Percentiles rank a stretch among this genome's conserved stretches.
Evolutionary conservation across 331 rosid species (phyloP).

Genomic region (Phaseolus coccineus): DNA sequence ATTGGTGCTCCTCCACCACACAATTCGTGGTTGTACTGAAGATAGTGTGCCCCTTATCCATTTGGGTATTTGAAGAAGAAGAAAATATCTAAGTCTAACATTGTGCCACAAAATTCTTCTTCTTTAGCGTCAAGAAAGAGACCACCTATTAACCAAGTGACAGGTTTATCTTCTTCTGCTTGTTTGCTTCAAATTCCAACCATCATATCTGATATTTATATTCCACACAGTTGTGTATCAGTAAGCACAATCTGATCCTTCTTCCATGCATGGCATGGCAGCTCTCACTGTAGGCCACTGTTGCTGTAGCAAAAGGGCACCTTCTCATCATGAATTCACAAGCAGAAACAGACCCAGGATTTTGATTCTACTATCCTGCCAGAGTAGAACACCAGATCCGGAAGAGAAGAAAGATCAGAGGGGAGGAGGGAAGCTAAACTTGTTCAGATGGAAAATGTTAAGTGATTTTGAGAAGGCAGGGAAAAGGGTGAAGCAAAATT

Average conservation of each 20-base stretch:
- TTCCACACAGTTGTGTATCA: background rate
- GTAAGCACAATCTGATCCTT: background rate
- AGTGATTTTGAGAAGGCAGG: constrained; percentile 43
- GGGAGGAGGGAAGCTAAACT: constrained; percentile 21
- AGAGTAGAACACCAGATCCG: constrained; percentile 39
- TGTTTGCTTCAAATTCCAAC: constrained; percentile 3
- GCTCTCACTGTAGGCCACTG: constrained; percentile 42
- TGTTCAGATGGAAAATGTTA: constrained; percentile 43
- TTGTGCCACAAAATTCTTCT: background rate
- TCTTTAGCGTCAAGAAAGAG: constrained; percentile 3
- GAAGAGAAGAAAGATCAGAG: constrained; percentile 44
- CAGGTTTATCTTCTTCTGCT: constrained; percentile 18
- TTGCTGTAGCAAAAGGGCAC: constrained; percentile 25
- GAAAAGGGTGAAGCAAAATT: constrained; percentile 40
- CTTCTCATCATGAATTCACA: constrained; percentile 12
- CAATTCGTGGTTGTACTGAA: background rate
- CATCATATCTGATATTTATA: background rate
- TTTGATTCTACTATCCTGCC: constrained; percentile 39
- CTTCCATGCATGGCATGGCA: constrained; percentile 44
- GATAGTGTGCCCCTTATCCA: constrained; percentile 37
- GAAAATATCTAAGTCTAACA: constrained; percentile 41
- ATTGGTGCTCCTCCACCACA: constrained; percentile 37
- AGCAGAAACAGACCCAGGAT: constrained; percentile 34
- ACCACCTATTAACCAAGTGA: constrained; percentile 22
- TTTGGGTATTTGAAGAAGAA: constrained; percentile 28